phyloP scores from a whole-genome alignment of 2,329 filamentous ascomycete species.

The Xylaria sp. region DNA sequence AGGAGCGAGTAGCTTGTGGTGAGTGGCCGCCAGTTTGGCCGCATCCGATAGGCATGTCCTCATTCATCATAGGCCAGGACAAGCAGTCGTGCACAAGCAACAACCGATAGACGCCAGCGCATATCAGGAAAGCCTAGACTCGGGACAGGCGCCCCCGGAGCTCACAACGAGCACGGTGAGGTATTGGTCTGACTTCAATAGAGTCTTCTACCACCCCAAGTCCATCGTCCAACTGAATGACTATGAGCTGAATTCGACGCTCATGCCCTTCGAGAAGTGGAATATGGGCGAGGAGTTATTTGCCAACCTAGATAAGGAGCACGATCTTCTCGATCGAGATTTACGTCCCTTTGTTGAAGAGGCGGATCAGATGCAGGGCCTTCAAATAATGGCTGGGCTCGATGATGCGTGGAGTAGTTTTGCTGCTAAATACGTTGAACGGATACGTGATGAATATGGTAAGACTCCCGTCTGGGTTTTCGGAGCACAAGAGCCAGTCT shows the following conservation, averaged over 20 bases:
- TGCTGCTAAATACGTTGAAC: constrained; percentile 76
- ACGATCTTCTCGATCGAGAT: constrained; percentile 91
- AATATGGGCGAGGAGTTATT: constrained; percentile 80
- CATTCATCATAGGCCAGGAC: constrained; percentile 66
- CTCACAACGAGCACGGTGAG: constrained; percentile 79
- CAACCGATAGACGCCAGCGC: constrained; percentile 73
- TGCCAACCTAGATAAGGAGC: constrained; percentile 76
- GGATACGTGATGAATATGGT: constrained; percentile 87
- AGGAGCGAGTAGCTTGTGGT: constrained; percentile 55
- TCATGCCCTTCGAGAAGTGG: constrained; percentile 87
- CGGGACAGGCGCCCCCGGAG: constrained; percentile 70
- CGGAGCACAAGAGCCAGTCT: constrained; percentile 75
- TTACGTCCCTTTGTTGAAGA: constrained; percentile 90
- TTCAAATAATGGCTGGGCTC: constrained; percentile 78
- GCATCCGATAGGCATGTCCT: constrained; percentile 17
- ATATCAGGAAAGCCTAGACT: constrained; percentile 84
- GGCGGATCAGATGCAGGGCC: constrained; percentile 88
- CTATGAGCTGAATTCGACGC: constrained; percentile 81
- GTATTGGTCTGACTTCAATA: constrained; percentile 97
- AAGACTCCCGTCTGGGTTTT: constrained; percentile 90
- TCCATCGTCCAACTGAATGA: constrained; percentile 90
- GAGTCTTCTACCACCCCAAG: constrained; percentile 89
- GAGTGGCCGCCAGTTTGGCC: constrained; percentile 31
- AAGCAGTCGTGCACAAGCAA: constrained; percentile 75
- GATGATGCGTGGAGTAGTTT: constrained; percentile 89